Percentiles rank a stretch among this genome's conserved stretches.
These are phyloP conservation scores for Rubroshorea leprosula DNA, from an alignment of 345 rosid species.

Conservation along the genomic window DNA sequence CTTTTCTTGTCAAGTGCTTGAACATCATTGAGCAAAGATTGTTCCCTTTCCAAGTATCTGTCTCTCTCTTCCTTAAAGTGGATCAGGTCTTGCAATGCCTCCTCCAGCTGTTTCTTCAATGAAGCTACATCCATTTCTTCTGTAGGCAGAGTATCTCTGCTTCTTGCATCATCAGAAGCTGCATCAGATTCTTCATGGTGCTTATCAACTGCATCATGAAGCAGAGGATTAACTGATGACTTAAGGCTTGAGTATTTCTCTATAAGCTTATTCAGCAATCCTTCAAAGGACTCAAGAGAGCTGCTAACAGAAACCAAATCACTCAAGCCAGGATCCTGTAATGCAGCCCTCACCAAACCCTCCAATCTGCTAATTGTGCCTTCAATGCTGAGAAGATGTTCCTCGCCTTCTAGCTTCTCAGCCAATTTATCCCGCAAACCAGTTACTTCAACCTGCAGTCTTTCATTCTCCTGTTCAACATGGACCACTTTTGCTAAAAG, in stretches of 20 bases:
- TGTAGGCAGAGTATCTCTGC: slow-evolving; percentile 32
- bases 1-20: slow-evolving; percentile 52
- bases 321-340: slow-evolving; percentile 44
- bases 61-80: slow-evolving; percentile 69
- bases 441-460: slow-evolving; percentile 42
- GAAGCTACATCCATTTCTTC: slow-evolving; percentile 32
- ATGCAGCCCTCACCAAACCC: slow-evolving; percentile 47
- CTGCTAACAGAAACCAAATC: slow-evolving; percentile 37
- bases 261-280: slow-evolving; percentile 58
- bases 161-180: slow-evolving; percentile 29
- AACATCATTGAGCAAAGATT: slow-evolving; percentile 49
- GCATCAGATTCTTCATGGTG: slow-evolving; percentile 21
- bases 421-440: slow-evolving; percentile 48
- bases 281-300: slow-evolving; percentile 53
- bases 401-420: slow-evolving; percentile 45
- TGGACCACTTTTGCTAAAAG: slow-evolving; percentile 35
- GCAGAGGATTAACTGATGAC: slow-evolving; percentile 21
- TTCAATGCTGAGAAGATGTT: slow-evolving; percentile 36
- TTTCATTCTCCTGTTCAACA: slow-evolving; percentile 55
- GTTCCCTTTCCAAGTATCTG: slow-evolving; percentile 47
- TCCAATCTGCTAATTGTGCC: slow-evolving; percentile 48
- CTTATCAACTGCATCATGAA: slow-evolving; percentile 22
- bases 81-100: slow-evolving; percentile 44
- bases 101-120: slow-evolving; percentile 66
- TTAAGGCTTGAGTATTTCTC: slow-evolving; percentile 39